Evolutionary conservation across 1,284 basidiomycete species (phyloP).

Genomic region (Trichosporon ovoides): DNA sequence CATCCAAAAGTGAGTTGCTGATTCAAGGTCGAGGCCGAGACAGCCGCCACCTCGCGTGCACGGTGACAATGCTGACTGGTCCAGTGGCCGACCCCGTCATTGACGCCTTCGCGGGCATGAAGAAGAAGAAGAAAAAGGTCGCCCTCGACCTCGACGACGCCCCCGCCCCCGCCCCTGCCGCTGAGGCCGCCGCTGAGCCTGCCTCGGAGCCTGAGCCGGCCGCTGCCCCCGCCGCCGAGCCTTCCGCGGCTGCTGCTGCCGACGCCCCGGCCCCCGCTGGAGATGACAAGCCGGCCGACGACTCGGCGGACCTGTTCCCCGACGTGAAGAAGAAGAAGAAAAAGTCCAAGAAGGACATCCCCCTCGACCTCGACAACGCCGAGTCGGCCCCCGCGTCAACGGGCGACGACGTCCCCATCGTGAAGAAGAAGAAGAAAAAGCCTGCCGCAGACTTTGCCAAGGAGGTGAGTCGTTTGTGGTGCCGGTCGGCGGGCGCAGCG

Average conservation of each 20-base stretch:
- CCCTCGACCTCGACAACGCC: constrained; percentile 41
- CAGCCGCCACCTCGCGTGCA: background rate
- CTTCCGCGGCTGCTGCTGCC: background rate
- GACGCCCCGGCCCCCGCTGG: constrained; percentile 42
- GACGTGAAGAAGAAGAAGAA: constrained; percentile 56
- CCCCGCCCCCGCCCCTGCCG: constrained; percentile 28
- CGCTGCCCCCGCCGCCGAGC: background rate
- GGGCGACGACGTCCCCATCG: constrained; percentile 51
- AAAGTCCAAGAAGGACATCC: constrained; percentile 49
- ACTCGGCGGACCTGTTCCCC: constrained; percentile 48
- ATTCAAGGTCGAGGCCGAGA: background rate
- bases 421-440: constrained; percentile 54
- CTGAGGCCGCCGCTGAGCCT: constrained; percentile 35
- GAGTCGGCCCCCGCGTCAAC: constrained; percentile 16
- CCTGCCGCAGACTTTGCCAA: constrained; percentile 62
- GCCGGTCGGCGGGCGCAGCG: background rate
- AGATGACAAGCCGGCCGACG: constrained; percentile 42
- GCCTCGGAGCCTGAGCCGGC: constrained; percentile 31
- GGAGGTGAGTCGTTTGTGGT: constrained; percentile 52
- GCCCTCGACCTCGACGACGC: constrained; percentile 46
- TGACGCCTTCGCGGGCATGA: constrained; percentile 53
- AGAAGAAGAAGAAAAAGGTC: constrained; percentile 54
- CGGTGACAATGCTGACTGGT: background rate
- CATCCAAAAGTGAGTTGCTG: background rate
- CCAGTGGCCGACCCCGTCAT: constrained; percentile 43